Conservation (phyloP, 1,139 yeast genomes). For the Nematodospora anomalae region DNA sequence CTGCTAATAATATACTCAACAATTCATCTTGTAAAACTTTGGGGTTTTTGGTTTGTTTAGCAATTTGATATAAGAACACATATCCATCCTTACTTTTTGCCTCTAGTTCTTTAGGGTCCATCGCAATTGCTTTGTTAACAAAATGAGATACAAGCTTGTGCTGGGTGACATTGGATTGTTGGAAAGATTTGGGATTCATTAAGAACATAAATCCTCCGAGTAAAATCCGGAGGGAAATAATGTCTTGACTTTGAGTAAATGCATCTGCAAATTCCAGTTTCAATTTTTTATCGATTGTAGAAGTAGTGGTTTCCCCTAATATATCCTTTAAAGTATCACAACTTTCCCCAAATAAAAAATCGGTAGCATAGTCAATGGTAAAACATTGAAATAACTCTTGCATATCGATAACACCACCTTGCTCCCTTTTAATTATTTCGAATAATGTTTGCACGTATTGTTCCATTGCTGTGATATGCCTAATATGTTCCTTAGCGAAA, state of each 20-base stretch:
- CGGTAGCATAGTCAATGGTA: conserved; percentile 41
- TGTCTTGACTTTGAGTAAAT: conserved; percentile 21
- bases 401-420: conserved; percentile 29
- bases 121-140: conserved; percentile 28
- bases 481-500: conserved; percentile 50
- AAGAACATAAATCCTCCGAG: conserved; percentile 26
- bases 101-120: conserved; percentile 22
- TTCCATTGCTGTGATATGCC: conserved; percentile 45
- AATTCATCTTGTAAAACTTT: conserved; percentile 28
- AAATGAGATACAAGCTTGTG: conserved; percentile 29
- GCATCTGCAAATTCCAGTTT: conserved; percentile 16
- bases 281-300: conserved; percentile 5
- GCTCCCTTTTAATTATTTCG: conserved; percentile 24
- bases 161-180: conserved; percentile 18
- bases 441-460: conserved; percentile 37
- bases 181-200: conserved; percentile 23
- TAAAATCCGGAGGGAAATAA: conserved; percentile 27
- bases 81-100: conserved; percentile 21
- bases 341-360: conserved; percentile 39
- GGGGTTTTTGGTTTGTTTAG: conserved; percentile 27
- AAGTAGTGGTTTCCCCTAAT: conserved; percentile 6
- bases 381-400: conserved; percentile 34
- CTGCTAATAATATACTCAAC: conserved; percentile 34
- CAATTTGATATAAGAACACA: conserved; percentile 29
- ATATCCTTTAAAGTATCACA: conserved; percentile 30